Percentiles rank a stretch among this genome's conserved stretches.
Conservation (phyloP, 2,329 filamentous ascomycete genomes). For the Exserohilum rostratum region DNA sequence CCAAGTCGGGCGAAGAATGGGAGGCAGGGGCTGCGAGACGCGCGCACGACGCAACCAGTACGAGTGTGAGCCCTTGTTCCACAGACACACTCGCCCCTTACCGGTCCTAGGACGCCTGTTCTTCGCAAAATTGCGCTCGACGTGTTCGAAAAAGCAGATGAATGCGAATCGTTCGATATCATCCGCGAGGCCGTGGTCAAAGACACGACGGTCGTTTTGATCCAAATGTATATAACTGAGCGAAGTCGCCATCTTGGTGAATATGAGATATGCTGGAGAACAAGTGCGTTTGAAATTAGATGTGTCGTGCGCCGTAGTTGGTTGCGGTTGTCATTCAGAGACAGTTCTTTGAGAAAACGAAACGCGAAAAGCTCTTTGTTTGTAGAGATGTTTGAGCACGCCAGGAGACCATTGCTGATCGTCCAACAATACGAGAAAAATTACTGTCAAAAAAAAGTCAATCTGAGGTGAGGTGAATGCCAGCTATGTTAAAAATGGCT, state of each 20-base stretch:
- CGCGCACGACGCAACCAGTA: slow-evolving; percentile 2
- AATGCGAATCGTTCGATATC: slow-evolving; percentile 4
- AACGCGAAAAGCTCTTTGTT: background rate
- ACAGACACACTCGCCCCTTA: background rate
- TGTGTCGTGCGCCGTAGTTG: background rate
- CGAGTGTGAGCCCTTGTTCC: background rate
- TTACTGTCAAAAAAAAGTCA: background rate
- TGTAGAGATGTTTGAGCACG: background rate
- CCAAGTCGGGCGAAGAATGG: background rate
- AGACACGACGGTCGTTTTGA: background rate
- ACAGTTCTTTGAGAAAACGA: background rate
- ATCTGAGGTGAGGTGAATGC: background rate
- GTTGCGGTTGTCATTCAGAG: background rate
- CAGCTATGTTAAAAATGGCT: background rate
- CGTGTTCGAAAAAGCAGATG: slow-evolving; percentile 6
- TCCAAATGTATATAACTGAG: background rate
- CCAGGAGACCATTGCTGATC: background rate
- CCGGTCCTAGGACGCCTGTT: background rate
- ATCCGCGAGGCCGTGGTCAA: background rate
- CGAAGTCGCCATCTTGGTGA: background rate
- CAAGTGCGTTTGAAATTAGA: background rate
- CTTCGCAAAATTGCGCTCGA: background rate
- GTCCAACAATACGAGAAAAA: background rate
- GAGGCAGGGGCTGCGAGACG: background rate
- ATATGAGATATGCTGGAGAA: background rate